A percentile compares a stretch with the other conserved stretches of the same genome.
Evolutionary conservation across 2,329 filamentous ascomycete species (phyloP).

Genomic region (Sordariomycetes sp.): DNA sequence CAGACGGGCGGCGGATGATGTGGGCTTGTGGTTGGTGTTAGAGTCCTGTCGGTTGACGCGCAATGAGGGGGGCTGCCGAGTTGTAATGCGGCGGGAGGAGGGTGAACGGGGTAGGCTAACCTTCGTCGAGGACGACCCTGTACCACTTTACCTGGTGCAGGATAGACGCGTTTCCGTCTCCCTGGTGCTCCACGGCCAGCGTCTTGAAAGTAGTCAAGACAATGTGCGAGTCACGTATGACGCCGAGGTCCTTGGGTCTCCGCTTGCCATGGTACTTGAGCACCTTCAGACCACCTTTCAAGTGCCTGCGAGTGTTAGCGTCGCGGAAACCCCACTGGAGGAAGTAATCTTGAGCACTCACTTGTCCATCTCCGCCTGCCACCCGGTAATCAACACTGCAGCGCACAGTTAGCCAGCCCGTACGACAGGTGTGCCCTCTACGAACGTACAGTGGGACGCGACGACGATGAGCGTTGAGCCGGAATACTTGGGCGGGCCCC

Average conservation of each 20-base stretch:
- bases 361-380: slow-evolving; percentile 25
- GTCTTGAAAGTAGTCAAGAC: slow-evolving; percentile 38
- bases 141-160: slow-evolving; percentile 27
- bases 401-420: too few species aligned
- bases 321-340: not conserved
- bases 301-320: slow-evolving; percentile 17
- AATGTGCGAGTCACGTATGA: slow-evolving; percentile 23
- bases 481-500: slow-evolving; percentile 13
- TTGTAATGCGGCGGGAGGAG: not conserved
- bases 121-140: slow-evolving; percentile 32
- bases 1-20: slow-evolving; percentile 29
- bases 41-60: not conserved
- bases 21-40: slow-evolving; percentile 24
- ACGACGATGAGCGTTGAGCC: slow-evolving; percentile 33
- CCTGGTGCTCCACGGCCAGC: slow-evolving; percentile 21
- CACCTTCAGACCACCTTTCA: slow-evolving; percentile 15
- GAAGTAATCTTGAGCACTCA: slow-evolving; percentile 10
- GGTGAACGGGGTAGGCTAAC: slow-evolving; percentile 13
- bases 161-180: slow-evolving; percentile 4
- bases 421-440: not conserved
- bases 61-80: too few species aligned
- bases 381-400: slow-evolving; percentile 26
- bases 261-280: slow-evolving; percentile 25
- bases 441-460: slow-evolving; percentile 26
- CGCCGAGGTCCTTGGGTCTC: slow-evolving; percentile 13